A percentile compares a stretch with the other conserved stretches of the same genome.
Conservation (phyloP, 345 rosid genomes). For the Lagerstroemia speciosa region DNA sequence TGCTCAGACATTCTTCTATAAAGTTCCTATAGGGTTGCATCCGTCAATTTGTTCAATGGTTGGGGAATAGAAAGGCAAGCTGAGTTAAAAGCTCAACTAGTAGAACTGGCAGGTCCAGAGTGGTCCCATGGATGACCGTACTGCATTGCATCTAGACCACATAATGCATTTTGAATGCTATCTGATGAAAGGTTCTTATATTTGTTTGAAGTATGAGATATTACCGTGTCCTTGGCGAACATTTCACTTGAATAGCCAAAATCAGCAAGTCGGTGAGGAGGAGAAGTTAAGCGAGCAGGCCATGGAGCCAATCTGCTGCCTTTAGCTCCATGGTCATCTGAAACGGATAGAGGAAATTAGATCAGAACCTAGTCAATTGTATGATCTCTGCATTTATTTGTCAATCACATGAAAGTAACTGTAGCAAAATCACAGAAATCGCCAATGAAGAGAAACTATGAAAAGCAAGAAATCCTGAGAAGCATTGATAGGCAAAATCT, state of each 20-base stretch:
- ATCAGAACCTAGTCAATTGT: background rate
- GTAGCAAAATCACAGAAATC: background rate
- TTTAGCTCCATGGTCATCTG: constrained; percentile 65
- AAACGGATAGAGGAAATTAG: constrained; percentile 6
- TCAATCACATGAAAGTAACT: background rate
- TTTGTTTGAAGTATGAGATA: background rate
- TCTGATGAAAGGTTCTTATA: background rate
- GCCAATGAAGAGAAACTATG: background rate
- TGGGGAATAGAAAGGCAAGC: background rate
- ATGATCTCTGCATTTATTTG: background rate
- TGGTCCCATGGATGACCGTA: background rate
- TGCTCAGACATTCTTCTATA: too few species aligned
- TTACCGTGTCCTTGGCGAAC: constrained; percentile 87
- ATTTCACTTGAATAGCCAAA: constrained; percentile 68
- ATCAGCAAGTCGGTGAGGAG: constrained; percentile 88
- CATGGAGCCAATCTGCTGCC: constrained; percentile 97
- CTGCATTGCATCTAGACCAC: background rate
- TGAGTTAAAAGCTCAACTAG: background rate
- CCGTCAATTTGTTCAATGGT: background rate
- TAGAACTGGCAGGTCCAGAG: background rate
- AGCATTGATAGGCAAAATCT: background rate
- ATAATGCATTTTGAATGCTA: background rate
- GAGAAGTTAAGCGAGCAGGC: constrained; percentile 83
- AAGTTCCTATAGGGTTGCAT: too few species aligned
- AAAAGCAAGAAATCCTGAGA: background rate